Base-by-base conservation (phyloP, 75 land plant genomes). In the Selaginella moellendorffii region DNA sequence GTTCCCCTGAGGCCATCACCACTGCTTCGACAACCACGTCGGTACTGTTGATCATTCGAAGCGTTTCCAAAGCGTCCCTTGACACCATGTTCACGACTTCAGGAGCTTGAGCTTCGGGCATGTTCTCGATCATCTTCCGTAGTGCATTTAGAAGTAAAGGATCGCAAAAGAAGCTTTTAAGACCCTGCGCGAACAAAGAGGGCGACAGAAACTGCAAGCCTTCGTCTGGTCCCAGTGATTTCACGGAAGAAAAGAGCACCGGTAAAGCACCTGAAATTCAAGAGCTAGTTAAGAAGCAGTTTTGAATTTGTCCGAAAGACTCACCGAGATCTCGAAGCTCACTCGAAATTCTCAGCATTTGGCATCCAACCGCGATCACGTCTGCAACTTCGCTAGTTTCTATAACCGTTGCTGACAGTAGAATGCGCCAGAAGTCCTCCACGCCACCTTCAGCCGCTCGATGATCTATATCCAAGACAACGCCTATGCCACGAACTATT, bases 241-340 rank as follows among this genome's bases (percentile, higher is more conserved):
- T 36, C 5, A 36, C 14, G 10, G 46, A 36, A 5, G 46, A 5
- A 36, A 36, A 36, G 5, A 36, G 46, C 46, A 36, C 14, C 14
- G 46, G 5, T 36, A 36, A 36, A 14, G 46, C 5, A 36, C 46
- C 46, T 36, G 46, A 5, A 36, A n/a, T n/a, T 36, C 5, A 36
- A 36, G 5, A 36, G 5, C 46, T 5, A 36, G 5, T 36, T 36
- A 36, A 14, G 10, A 5, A 36, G 5, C 14, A 36, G 46, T 36
- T 14, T 36, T 36, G 14, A 36, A 36, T 36, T 36, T 36, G 46
- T 36, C 5, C 14, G 46, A 36, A 5, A 36, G 5, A 36, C 46
- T 36, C 14, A 82, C 83, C 68, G 26, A 85, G 93, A 83, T 92
- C 83, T 24, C 95, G 81, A 67, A 88, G 80, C n/a, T 88, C 89